These are phyloP conservation scores for Suillus placidus DNA, from an alignment of 768 basidiomycete genomes.

Conservation along the genomic window DNA sequence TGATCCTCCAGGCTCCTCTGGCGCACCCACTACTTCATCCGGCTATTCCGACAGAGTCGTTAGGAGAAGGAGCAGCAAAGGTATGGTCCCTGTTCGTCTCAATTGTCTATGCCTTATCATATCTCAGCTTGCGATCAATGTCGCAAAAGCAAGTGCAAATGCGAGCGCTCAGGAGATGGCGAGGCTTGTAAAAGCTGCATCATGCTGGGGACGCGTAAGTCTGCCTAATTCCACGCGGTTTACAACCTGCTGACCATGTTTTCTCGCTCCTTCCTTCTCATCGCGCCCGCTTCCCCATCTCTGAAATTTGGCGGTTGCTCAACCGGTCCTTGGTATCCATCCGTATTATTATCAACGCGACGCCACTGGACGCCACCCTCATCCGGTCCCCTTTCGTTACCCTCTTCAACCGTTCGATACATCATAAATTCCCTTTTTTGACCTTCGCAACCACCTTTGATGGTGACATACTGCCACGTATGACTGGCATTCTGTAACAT, in stretches of 20 bases:
- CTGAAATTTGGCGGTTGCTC: conserved; percentile 6
- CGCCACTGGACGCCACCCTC: conserved; percentile 6
- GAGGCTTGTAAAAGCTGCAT: conserved; percentile 79
- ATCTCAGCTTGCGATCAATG: conserved; percentile 81
- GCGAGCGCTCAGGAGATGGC: conserved; percentile 63
- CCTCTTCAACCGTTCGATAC: not conserved
- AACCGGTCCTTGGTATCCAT: not conserved
- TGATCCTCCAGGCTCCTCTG: conserved; percentile 38
- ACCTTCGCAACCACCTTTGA: conserved; percentile 7
- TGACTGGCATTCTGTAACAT: not conserved
- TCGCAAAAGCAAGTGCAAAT: conserved; percentile 89
- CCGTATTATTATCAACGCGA: not conserved
- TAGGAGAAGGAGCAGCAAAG: conserved; percentile 78
- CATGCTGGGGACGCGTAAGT: conserved; percentile 70
- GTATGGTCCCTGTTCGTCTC: conserved; percentile 31
- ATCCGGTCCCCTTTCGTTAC: conserved; percentile 1
- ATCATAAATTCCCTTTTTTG: conserved; percentile 8
- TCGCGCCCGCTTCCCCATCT: conserved; percentile 6
- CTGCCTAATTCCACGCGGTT: not conserved
- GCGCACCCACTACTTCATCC: conserved; percentile 19
- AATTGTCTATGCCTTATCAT: not conserved
- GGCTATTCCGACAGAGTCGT: conserved; percentile 51
- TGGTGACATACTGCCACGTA: not conserved
- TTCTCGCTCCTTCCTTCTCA: conserved; percentile 4
- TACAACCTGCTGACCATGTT: conserved; percentile 16